Evolutionary conservation across 73 alveolate genomes (phyloP), one percentile per base, ranked within the genome.

Genomic region (Paramecium bursaria): DNA sequence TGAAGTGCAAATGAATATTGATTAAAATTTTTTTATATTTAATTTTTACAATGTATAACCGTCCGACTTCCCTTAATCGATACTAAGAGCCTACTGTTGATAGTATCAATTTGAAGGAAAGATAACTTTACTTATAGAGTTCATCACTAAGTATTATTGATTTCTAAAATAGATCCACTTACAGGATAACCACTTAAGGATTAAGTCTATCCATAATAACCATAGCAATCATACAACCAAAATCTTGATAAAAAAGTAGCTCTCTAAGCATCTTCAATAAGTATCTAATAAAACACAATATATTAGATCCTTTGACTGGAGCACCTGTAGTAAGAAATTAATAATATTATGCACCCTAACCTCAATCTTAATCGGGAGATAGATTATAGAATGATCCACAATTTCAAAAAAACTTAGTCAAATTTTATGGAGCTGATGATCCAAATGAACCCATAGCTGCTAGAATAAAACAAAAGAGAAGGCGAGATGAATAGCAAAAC

Each of bases 401-500:
- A 35, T 67, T 67, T 67, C 22, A 67, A 10, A 31, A 42, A 29
- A 67, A 67, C 33, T 47, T 67, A 30, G 82, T 33, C 2, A 67
- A 42, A 42, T 67, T 67, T 35, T 67, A 25, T 67, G 82, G 47
- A 6, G 82, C 82, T 15, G 82, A 67, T 67, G 82, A 67, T 67
- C 82, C 82, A 4, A 30, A 44, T 39, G 10, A 11, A 5, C 60
- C 60, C 0, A 67, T 19, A 30, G 44, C 27, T 39, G 27, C 48
- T 31, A 67, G 11, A 5, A 7, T 11, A 67, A 30, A 27, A 67
- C 50, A 35, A 31, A 3, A 39, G 5, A 67, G 55, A 67, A 67
- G 82, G 22, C 29, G 22, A 19, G 44, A 67, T 33, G 2, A 30
- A 23, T 57, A 57, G 26, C 17, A 6, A 57, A 26, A 57, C 27